These are phyloP conservation scores for sorghum (Sorghum bicolor) DNA, from an alignment of 176 grass and related monocot species.

Conservation along the genomic window DNA sequence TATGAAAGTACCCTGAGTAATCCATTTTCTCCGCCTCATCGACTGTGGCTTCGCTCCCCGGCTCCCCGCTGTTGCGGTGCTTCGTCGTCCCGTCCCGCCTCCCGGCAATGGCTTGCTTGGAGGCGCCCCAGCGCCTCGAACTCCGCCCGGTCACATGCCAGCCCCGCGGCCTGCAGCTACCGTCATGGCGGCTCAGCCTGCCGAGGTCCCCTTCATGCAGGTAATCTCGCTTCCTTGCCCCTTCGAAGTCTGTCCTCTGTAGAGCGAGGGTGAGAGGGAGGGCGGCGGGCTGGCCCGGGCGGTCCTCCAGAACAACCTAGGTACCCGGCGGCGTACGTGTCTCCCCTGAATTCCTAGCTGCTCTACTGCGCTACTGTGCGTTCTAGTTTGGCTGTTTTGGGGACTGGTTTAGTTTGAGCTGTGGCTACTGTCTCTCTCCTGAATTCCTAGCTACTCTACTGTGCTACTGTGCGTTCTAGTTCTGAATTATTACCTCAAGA, in stretches of 20 bases:
- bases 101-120: neutral
- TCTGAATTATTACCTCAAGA: neutral
- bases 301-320: neutral
- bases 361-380: neutral
- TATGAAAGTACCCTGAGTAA: too few relatives aligned
- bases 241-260: neutral
- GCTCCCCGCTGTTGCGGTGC: neutral
- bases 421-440: neutral
- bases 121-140: neutral
- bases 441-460: too few relatives aligned
- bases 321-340: neutral
- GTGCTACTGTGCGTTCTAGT: too few relatives aligned
- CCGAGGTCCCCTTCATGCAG: neutral
- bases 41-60: neutral
- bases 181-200: neutral
- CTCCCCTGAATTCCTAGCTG: neutral
- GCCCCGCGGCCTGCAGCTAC: neutral
- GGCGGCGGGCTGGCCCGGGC: neutral
- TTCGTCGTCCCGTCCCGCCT: neutral
- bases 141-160: neutral
- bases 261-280: neutral
- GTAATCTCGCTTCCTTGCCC: neutral
- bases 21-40: too few relatives aligned
- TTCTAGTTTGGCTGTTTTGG: neutral
- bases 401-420: neutral